Conservation (phyloP, 768 basidiomycete genomes). For the Hortiboletus campestris region DNA sequence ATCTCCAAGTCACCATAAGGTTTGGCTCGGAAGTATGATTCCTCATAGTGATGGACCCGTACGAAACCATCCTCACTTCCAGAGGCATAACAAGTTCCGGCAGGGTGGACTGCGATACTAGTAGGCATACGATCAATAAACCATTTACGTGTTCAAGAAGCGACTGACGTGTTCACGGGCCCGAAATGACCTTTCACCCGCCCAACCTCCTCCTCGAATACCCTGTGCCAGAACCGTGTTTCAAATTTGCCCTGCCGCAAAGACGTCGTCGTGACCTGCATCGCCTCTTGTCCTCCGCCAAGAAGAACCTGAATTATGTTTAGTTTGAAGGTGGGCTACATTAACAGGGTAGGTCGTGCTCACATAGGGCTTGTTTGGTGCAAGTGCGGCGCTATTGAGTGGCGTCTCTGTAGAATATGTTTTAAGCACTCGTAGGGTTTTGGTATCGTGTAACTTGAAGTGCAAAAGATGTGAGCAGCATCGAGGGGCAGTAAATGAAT, state of each 20-base stretch:
- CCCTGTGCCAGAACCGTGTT: constrained; percentile 96
- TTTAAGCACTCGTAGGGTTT: constrained; percentile 87
- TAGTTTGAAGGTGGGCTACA: neutral
- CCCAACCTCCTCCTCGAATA: constrained; percentile 96
- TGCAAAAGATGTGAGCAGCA: neutral
- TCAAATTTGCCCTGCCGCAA: constrained; percentile 96
- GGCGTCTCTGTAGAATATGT: constrained; percentile 93
- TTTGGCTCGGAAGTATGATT: constrained; percentile 87
- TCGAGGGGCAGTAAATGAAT: neutral
- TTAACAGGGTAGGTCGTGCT: constrained; percentile 17
- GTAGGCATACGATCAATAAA: constrained; percentile 32
- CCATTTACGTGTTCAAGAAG: neutral
- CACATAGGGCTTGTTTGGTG: constrained; percentile 83
- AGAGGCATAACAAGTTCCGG: constrained; percentile 85
- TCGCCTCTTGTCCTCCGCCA: constrained; percentile 97
- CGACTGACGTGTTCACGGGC: constrained; percentile 88
- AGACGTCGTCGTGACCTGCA: constrained; percentile 95
- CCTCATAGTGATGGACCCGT: constrained; percentile 90
- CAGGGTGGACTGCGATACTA: constrained; percentile 91
- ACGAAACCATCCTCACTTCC: constrained; percentile 97
- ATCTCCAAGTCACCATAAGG: constrained; percentile 90
- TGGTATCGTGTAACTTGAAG: constrained; percentile 80
- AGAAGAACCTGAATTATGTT: constrained; percentile 61
- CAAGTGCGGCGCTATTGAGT: constrained; percentile 87
- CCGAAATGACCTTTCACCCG: constrained; percentile 98